Evolutionary conservation across 257 asterid genomes (phyloP).

Genomic region (Ballota nigra): DNA sequence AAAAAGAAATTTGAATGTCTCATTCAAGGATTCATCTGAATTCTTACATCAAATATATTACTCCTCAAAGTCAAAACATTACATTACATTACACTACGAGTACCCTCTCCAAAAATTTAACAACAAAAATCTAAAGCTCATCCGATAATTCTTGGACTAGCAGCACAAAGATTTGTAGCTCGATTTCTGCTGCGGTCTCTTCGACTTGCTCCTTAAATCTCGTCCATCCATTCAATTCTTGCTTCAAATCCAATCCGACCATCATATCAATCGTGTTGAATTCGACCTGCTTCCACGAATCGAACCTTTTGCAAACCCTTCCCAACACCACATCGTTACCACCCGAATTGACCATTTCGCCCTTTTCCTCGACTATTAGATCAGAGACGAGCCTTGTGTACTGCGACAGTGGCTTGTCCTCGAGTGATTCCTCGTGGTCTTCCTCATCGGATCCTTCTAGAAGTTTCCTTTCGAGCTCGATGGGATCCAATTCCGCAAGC

Average conservation of each 20-base stretch:
- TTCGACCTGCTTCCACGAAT: constrained; percentile 49
- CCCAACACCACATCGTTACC: constrained; percentile 33
- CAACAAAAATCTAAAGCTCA: constrained; percentile 25
- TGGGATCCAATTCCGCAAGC: constrained; percentile 75
- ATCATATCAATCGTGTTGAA: constrained; percentile 58
- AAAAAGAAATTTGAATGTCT: constrained; percentile 16
- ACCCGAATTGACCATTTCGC: constrained; percentile 20
- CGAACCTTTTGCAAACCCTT: constrained; percentile 46
- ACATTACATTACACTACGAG: background rate
- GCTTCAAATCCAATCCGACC: constrained; percentile 52
- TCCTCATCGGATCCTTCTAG: constrained; percentile 52
- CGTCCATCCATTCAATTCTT: constrained; percentile 44
- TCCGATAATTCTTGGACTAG: constrained; percentile 44
- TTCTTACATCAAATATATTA: constrained; percentile 10
- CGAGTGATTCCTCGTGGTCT: constrained; percentile 12
- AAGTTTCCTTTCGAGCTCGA: constrained; percentile 73
- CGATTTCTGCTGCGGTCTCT: constrained; percentile 48
- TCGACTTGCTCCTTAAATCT: constrained; percentile 35
- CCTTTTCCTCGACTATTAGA: constrained; percentile 52
- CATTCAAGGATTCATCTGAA: constrained; percentile 13
- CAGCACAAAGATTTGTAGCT: constrained; percentile 34
- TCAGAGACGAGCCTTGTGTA: constrained; percentile 50
- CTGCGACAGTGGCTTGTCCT: constrained; percentile 22
- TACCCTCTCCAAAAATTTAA: background rate
- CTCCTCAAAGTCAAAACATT: background rate